phyloP scores from a whole-genome alignment of 805 yeast genomes.

The Candida parachauliodes region DNA sequence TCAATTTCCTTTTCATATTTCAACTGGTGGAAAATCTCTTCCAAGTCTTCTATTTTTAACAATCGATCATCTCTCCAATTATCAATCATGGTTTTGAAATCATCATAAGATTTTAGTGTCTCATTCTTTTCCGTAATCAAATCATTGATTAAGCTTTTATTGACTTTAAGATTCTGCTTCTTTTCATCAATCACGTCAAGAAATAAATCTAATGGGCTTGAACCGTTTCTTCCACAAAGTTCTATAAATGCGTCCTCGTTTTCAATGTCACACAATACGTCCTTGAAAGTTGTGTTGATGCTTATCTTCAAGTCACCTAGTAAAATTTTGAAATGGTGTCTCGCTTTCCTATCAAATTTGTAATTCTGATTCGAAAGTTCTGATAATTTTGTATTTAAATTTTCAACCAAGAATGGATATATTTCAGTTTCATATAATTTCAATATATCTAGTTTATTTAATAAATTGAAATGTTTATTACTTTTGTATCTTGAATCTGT shows the following conservation, averaged over 20 bases:
- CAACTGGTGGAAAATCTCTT: slow-evolving; percentile 24
- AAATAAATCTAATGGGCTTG: slow-evolving; percentile 71
- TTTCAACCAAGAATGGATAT: slow-evolving; percentile 22
- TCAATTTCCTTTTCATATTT: slow-evolving; percentile 15
- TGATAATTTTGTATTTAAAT: slow-evolving; percentile 19
- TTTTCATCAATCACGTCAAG: slow-evolving; percentile 70
- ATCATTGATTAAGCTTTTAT: slow-evolving; percentile 57
- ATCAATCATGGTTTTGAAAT: slow-evolving; percentile 16
- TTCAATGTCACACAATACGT: slow-evolving; percentile 47
- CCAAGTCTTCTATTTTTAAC: slow-evolving; percentile 21
- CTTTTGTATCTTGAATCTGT: slow-evolving; percentile 54
- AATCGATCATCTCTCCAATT: slow-evolving; percentile 28
- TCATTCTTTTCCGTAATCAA: slow-evolving; percentile 5
- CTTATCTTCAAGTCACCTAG: slow-evolving; percentile 42
- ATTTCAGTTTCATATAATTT: slow-evolving; percentile 43
- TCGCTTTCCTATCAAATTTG: slow-evolving; percentile 59
- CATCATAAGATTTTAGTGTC: slow-evolving; percentile 11
- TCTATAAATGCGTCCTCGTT: slow-evolving; percentile 55
- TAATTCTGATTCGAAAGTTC: slow-evolving; percentile 38
- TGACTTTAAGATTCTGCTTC: slow-evolving; percentile 50
- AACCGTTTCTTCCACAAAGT: slow-evolving; percentile 72
- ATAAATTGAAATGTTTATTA: slow-evolving; percentile 49
- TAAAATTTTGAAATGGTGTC: slow-evolving; percentile 54
- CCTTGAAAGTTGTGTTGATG: slow-evolving; percentile 57
- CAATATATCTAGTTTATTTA: slow-evolving; percentile 61